Conservation (phyloP, 495 filamentous ascomycete species). For the Bacidia gigantensis region DNA sequence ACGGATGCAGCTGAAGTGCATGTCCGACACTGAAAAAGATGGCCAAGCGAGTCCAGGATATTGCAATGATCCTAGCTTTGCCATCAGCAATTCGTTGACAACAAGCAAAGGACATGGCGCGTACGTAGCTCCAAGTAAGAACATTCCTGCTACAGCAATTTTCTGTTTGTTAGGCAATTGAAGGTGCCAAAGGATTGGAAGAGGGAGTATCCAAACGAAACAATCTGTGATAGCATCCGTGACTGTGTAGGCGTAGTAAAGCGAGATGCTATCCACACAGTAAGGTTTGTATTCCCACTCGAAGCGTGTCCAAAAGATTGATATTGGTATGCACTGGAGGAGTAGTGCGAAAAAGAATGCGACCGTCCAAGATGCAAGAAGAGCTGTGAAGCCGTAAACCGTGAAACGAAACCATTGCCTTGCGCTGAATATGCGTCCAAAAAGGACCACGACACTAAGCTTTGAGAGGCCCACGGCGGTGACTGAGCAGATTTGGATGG, state of each 20-base stretch:
- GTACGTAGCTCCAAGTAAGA: conserved; percentile 10
- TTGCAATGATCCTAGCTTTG: not conserved
- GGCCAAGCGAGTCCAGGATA: not conserved
- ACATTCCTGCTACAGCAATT: conserved; percentile 6
- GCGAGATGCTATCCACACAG: conserved; percentile 19
- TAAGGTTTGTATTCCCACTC: conserved; percentile 10
- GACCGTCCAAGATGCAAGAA: conserved; percentile 4
- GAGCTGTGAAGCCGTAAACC: not conserved
- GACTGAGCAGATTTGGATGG: conserved; percentile 17
- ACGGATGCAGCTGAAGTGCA: not conserved
- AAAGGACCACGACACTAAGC: conserved; percentile 27
- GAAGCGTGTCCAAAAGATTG: conserved; percentile 18
- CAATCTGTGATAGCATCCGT: conserved; percentile 7
- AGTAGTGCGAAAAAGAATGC: conserved; percentile 20
- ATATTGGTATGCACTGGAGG: conserved; percentile 24
- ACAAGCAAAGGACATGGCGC: not conserved
- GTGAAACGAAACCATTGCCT: conserved; percentile 13
- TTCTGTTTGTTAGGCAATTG: conserved; percentile 13
- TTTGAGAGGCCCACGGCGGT: conserved; percentile 21
- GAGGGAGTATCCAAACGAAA: conserved; percentile 6
- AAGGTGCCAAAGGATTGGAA: conserved; percentile 11
- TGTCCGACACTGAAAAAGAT: not conserved
- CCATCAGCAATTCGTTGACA: not conserved
- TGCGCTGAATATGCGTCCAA: conserved; percentile 25
- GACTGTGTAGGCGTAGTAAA: conserved; percentile 13